phyloP scores from a whole-genome alignment of 192 early-diverging fungal genomes.

The Dimargaris cristalligena region DNA sequence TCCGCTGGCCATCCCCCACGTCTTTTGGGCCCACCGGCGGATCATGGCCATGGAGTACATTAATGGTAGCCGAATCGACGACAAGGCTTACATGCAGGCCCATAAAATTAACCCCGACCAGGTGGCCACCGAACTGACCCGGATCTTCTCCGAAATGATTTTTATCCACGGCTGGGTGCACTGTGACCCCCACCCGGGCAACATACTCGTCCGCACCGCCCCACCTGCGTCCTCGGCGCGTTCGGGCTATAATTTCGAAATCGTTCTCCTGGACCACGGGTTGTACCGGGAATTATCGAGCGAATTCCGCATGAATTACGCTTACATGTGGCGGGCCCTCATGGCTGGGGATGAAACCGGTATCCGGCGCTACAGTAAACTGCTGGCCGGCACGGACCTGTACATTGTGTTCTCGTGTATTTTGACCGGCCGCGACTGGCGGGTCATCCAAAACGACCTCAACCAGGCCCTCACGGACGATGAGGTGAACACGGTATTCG shows the following conservation, averaged over 20 bases:
- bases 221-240: constrained; percentile 18
- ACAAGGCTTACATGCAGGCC: constrained; percentile 43
- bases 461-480: constrained; percentile 22
- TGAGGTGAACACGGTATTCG: constrained; percentile 36
- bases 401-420: constrained; percentile 78
- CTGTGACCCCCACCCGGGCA: constrained; percentile 91
- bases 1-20: constrained; percentile 56
- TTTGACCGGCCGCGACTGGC: constrained; percentile 75
- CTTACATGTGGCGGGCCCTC: constrained; percentile 72
- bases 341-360: constrained; percentile 56
- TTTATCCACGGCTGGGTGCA: constrained; percentile 72
- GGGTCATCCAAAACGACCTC: constrained; percentile 32
- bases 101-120: constrained; percentile 56
- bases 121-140: constrained; percentile 59
- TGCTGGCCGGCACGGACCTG: constrained; percentile 54
- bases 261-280: constrained; percentile 79
- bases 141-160: constrained; percentile 78
- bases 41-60: constrained; percentile 81
- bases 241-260: constrained; percentile 63
- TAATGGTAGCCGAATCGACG: constrained; percentile 57
- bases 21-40: constrained; percentile 55
- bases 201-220: constrained; percentile 61
- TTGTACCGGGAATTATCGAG: constrained; percentile 62
- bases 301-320: constrained; percentile 65
- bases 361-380: constrained; percentile 46